A percentile compares a stretch with the other conserved stretches of the same genome.
These are phyloP conservation scores for Ganoderma lucidum DNA, from an alignment of 1,284 basidiomycete genomes.

Conservation along the genomic window DNA sequence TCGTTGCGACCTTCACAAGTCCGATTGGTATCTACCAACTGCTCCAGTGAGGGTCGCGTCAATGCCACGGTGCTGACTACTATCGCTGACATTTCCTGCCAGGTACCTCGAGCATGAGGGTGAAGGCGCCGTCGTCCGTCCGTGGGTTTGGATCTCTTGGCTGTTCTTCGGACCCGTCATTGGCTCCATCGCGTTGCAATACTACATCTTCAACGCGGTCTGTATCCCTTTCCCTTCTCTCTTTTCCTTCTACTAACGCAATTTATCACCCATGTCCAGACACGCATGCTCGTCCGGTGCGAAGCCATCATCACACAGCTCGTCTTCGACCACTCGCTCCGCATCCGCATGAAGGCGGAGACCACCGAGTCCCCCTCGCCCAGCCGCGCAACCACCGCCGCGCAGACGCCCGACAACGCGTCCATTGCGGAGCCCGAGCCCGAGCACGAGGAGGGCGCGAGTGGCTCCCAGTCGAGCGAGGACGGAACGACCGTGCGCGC, in stretches of 20 bases:
- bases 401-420: slow-evolving; percentile 39
- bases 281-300: slow-evolving; percentile 56
- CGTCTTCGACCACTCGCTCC: slow-evolving; percentile 74
- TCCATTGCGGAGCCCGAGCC: slow-evolving; percentile 35
- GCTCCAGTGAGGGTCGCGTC: slow-evolving; percentile 39
- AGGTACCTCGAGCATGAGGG: slow-evolving; percentile 54
- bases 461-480: slow-evolving; percentile 23
- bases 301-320: slow-evolving; percentile 76
- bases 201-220: slow-evolving; percentile 40
- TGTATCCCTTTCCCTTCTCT: background rate
- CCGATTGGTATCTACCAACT: slow-evolving; percentile 56
- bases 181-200: slow-evolving; percentile 48
- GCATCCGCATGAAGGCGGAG: slow-evolving; percentile 70
- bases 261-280: slow-evolving; percentile 37
- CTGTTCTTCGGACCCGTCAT: slow-evolving; percentile 65
- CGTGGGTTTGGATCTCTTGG: slow-evolving; percentile 69
- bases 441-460: background rate
- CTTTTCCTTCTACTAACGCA: background rate
- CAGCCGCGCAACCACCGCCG: slow-evolving; percentile 32
- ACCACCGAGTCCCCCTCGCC: slow-evolving; percentile 35
- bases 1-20: slow-evolving; percentile 44
- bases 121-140: slow-evolving; percentile 46
- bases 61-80: background rate
- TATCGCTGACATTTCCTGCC: background rate
- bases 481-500: slow-evolving; percentile 29